Conservation (phyloP, 2,329 filamentous ascomycete species). For the Colletotrichum sidae region DNA sequence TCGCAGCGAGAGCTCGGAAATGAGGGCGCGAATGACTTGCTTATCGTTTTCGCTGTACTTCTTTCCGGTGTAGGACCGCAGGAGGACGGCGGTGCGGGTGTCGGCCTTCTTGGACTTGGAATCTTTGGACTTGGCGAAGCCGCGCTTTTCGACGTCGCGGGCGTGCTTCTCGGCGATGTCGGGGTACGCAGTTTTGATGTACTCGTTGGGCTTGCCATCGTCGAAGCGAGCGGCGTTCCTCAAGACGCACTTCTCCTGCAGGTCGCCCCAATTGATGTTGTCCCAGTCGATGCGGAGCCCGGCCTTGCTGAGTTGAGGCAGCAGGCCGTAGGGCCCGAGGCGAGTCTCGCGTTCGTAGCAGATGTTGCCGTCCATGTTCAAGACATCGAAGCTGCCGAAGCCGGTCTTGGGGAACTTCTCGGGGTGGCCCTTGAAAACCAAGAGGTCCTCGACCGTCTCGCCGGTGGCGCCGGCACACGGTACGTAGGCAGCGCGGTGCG, state of each 20-base stretch:
- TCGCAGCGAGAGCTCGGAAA: constrained; percentile 80
- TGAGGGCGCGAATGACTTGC: constrained; percentile 81
- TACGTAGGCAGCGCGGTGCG: constrained; percentile 68
- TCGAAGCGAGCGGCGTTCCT: constrained; percentile 75
- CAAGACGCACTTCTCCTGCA: constrained; percentile 75
- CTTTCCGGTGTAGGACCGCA: constrained; percentile 82
- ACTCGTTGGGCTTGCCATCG: constrained; percentile 56
- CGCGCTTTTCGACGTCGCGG: constrained; percentile 22
- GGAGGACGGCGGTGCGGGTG: constrained; percentile 75
- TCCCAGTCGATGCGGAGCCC: constrained; percentile 67
- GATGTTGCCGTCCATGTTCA: constrained; percentile 71
- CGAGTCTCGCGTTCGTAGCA: constrained; percentile 78
- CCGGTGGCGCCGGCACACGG: constrained; percentile 75
- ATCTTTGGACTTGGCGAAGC: constrained; percentile 18
- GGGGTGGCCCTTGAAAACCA: constrained; percentile 73
- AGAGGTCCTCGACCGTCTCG: constrained; percentile 68
- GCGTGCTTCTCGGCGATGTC: constrained; percentile 33
- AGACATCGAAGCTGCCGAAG: constrained; percentile 71
- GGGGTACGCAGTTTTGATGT: constrained; percentile 52
- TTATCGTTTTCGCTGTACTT: constrained; percentile 83
- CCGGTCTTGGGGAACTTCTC: constrained; percentile 68
- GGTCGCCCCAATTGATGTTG: constrained; percentile 74
- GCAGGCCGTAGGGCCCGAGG: constrained; percentile 74
- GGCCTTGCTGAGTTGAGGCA: constrained; percentile 59
- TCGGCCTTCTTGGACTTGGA: constrained; percentile 16